Base-by-base conservation (phyloP, 257 asterid species). In the Fraxinus cuspidata region DNA sequence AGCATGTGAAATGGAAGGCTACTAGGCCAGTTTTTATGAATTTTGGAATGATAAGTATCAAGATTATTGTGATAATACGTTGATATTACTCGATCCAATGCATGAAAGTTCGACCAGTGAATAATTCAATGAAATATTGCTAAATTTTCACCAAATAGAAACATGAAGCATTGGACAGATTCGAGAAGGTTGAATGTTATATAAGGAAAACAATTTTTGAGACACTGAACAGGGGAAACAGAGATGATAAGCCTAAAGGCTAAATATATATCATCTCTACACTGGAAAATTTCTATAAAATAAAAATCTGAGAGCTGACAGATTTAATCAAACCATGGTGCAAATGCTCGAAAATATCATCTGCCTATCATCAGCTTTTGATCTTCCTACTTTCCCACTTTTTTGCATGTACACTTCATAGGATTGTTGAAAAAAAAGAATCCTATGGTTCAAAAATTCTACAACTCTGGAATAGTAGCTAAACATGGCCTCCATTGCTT, bases 401-500 rank as follows among this genome's bases (percentile, higher is more conserved):
- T 38, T 37, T 38, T 9, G 2, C 42, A 7, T 31, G 47, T 21
- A 44, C 29, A 47, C 64, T 28, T 58, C 28, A 42, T 21, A n/a
- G 83, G 79, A 83, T 63, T 67, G 12, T 73, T 81, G 0, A 27
- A 8, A 11, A 10, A 21, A n/a, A 19, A 18, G 4, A 38, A 1
- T 35, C 35, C 77, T 6, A 13, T n/a, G 0, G 13, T 74, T 6
- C 7, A 18, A 53, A 23, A 64, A 31, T 49, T 70, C 74, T 78
- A 84, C 29, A 81, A 74, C 74, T 87, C 91, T 1, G 89, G 91
- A 71, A 87, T 86, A 21, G 91, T 81, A 75, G 84, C 87, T 77
- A 90, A 83, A 77, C 84, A 86, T 4, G 92, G 89, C 82, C 82
- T 85, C 94, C 94, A 88, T 74, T 85, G 82, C 83, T 51, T 76